Percentiles rank a stretch among this genome's conserved stretches.
Conservation (phyloP, 1,284 basidiomycete species). For the Calocybe gambosa region DNA sequence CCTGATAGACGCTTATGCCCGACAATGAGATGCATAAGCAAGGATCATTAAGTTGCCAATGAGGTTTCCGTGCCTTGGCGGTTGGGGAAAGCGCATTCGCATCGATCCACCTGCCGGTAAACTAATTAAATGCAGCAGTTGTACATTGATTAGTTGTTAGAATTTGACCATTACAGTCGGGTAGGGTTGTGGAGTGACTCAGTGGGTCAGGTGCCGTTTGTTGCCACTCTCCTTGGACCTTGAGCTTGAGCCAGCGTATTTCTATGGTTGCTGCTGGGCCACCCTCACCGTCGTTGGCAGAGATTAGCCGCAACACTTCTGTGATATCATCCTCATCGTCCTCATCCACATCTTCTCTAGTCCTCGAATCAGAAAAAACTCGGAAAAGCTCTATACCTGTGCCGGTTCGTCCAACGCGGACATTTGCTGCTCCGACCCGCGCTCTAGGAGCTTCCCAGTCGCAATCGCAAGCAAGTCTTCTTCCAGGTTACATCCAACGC, state of each 20-base stretch:
- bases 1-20: neutral
- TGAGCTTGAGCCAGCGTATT: neutral
- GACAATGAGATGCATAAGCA: too few species aligned
- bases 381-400: neutral
- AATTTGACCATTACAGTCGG: too few species aligned
- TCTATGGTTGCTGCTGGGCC: slow-evolving; percentile 8
- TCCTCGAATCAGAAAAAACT: slow-evolving; percentile 21
- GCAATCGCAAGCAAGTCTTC: slow-evolving; percentile 33
- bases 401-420: slow-evolving; percentile 45
- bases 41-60: too few species aligned
- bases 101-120: too few species aligned
- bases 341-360: slow-evolving; percentile 33
- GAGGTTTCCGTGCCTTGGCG: too few species aligned
- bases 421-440: slow-evolving; percentile 61
- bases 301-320: slow-evolving; percentile 64
- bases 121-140: too few species aligned
- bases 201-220: too few species aligned
- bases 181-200: neutral
- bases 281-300: slow-evolving; percentile 13
- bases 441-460: slow-evolving; percentile 45
- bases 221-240: too few species aligned
- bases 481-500: slow-evolving; percentile 55
- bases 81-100: too few species aligned
- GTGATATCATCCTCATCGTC: slow-evolving; percentile 67
- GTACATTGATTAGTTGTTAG: too few species aligned